A percentile compares a stretch with the other conserved stretches of the same genome.
These are phyloP conservation scores for Paspalum notatum DNA, from an alignment of 176 grass and related monocot genomes.

Conservation along the genomic window DNA sequence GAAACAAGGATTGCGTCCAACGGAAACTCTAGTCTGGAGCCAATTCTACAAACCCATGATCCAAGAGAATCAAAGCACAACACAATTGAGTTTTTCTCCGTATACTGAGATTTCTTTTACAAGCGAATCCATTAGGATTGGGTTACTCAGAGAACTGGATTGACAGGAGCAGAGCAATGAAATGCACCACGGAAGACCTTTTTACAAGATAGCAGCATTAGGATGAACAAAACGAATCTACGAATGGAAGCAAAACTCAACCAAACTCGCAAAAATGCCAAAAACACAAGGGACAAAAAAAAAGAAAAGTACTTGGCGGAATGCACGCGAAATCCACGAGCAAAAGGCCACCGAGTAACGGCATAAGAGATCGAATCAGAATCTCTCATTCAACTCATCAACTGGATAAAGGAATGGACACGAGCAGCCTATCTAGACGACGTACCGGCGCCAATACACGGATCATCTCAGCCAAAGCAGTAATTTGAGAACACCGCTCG, in stretches of 20 bases:
- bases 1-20: constrained; percentile 13
- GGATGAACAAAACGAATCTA: not conserved
- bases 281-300: not conserved
- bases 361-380: not conserved
- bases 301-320: not conserved
- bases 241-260: not conserved
- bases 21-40: constrained; percentile 1
- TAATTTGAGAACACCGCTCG: not conserved
- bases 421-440: constrained; percentile 4
- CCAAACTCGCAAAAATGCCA: not conserved
- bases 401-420: not conserved
- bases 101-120: not conserved
- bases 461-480: not conserved
- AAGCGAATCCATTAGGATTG: constrained; percentile 1
- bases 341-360: not conserved
- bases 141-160: not conserved
- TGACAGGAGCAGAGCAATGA: not conserved
- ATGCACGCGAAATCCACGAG: constrained; percentile 4
- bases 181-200: not conserved
- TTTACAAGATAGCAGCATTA: not conserved
- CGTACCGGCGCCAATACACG: constrained; percentile 8
- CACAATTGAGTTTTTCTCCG: not conserved
- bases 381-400: not conserved
- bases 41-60: constrained; percentile 15
- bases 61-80: constrained; percentile 31